These are phyloP conservation scores for Penicillium bovifimosum DNA, from an alignment of 495 filamentous ascomycete genomes.

Conservation along the genomic window DNA sequence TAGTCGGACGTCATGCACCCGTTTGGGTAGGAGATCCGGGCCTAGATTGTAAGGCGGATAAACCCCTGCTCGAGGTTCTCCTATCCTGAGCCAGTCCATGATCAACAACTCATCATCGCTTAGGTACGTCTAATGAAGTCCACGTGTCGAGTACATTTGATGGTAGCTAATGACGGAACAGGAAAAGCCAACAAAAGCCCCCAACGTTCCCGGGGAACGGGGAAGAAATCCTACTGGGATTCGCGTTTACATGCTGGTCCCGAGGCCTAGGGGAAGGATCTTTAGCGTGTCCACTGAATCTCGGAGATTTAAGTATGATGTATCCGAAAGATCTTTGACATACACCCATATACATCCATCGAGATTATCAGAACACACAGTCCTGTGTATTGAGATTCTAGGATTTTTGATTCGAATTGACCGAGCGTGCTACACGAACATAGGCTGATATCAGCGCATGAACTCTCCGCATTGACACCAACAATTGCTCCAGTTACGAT, in stretches of 20 bases:
- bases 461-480: too few species aligned
- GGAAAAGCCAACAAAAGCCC: not conserved
- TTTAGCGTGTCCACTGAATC: not conserved
- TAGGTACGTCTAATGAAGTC: not conserved
- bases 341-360: not conserved
- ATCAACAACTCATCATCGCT: not conserved
- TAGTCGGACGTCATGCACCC: not conserved
- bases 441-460: too few species aligned
- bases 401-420: not conserved
- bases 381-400: not conserved
- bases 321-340: not conserved
- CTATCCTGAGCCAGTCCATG: not conserved
- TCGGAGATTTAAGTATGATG: not conserved
- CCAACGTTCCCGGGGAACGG: not conserved
- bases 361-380: not conserved
- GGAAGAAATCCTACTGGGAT: not conserved
- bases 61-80: not conserved
- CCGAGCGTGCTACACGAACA: too few species aligned
- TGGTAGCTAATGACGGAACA: not conserved
- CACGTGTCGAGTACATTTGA: not conserved
- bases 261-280: not conserved
- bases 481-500: too few species aligned
- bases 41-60: not conserved
- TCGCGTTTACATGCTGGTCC: not conserved
- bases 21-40: not conserved